Percentiles rank a stretch among this genome's conserved stretches.
Evolutionary conservation across 305 asterid species (phyloP).

Genomic region (Caryopteris hybrid): DNA sequence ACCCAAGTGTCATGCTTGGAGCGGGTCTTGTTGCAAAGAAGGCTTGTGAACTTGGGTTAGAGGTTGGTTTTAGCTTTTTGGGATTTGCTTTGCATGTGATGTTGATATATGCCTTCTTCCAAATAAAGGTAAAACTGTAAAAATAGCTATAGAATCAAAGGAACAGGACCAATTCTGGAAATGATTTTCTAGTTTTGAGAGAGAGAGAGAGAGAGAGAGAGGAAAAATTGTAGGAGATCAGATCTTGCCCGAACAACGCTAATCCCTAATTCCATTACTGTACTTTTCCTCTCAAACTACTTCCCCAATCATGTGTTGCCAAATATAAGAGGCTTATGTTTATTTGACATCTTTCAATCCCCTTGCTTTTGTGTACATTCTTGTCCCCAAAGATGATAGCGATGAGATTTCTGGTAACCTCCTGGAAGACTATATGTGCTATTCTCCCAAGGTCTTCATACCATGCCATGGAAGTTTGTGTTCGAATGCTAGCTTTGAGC

Average conservation of each 20-base stretch:
- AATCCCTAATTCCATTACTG: not conserved
- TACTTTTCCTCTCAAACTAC: not conserved
- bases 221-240: no score
- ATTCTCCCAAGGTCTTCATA: not conserved
- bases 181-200: no score
- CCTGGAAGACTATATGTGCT: not conserved
- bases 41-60: slow-evolving; percentile 77
- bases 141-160: not conserved
- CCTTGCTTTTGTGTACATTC: not conserved
- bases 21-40: slow-evolving; percentile 91
- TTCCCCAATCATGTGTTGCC: not conserved
- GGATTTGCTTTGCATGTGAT: not conserved
- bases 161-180: not conserved
- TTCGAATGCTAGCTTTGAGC: no score
- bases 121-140: no score
- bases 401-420: not conserved
- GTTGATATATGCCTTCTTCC: not conserved
- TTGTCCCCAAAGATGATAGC: not conserved
- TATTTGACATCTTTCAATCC: not conserved
- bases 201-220: not conserved
- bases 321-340: not conserved
- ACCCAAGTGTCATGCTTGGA: slow-evolving; percentile 94
- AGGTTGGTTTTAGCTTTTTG: slow-evolving; percentile 43
- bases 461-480: no score
- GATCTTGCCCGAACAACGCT: no score